A percentile compares a stretch with the other conserved stretches of the same genome.
phyloP scores from a whole-genome alignment of 495 filamentous ascomycete genomes.

The Corynascus novoguineensis region DNA sequence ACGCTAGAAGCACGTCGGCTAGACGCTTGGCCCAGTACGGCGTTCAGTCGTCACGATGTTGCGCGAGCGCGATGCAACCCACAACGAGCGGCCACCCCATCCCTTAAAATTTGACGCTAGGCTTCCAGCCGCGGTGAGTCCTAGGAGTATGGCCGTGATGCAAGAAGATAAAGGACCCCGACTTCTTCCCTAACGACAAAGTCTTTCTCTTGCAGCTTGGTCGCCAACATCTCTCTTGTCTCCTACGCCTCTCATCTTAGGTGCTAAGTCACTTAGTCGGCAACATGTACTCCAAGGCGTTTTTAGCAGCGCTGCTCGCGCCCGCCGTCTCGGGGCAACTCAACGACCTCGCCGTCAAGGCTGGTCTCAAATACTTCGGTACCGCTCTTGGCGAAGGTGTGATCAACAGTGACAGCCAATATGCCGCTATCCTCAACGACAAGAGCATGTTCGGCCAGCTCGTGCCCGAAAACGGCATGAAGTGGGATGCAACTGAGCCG shows the following conservation, averaged over 20 bases:
- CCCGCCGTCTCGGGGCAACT: slow-evolving; percentile 36
- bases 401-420: slow-evolving; percentile 43
- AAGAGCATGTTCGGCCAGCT: slow-evolving; percentile 54
- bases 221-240: background rate
- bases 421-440: slow-evolving; percentile 43
- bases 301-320: slow-evolving; percentile 28
- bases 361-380: slow-evolving; percentile 54
- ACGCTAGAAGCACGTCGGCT: background rate
- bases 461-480: slow-evolving; percentile 56
- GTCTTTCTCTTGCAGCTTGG: too few species aligned
- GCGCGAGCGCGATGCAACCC: background rate
- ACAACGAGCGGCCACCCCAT: slow-evolving; percentile 8
- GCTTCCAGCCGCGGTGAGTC: background rate
- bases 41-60: background rate
- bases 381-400: slow-evolving; percentile 53
- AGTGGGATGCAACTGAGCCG: slow-evolving; percentile 45
- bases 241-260: background rate
- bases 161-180: background rate
- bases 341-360: slow-evolving; percentile 48
- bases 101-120: background rate
- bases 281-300: slow-evolving; percentile 22
- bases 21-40: background rate
- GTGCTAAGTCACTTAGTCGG: background rate
- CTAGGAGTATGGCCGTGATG: background rate
- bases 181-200: background rate